Conservation (phyloP, 2,329 filamentous ascomycete species). For the Escovopsis sp. region DNA sequence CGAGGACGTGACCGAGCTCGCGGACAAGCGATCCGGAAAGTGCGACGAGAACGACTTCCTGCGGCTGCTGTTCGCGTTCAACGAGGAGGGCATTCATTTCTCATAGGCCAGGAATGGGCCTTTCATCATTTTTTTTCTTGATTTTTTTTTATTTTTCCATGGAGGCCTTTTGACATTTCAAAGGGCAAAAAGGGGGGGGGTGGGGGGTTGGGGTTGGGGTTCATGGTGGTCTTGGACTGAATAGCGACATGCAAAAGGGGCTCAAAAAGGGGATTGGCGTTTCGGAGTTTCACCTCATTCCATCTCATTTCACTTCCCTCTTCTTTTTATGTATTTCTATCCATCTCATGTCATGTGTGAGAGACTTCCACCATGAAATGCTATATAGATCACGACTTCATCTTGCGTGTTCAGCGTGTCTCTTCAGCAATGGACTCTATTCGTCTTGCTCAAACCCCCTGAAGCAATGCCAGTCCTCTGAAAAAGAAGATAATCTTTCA, state of each 20-base stretch:
- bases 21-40: slow-evolving; percentile 68
- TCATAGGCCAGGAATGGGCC: slow-evolving; percentile 29
- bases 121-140: not conserved
- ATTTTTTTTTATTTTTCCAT: not conserved
- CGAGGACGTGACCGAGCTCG: slow-evolving; percentile 63
- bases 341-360: too few relatives aligned
- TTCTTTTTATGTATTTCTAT: too few relatives aligned
- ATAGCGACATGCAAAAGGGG: too few relatives aligned
- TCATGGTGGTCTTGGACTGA: not conserved
- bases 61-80: slow-evolving; percentile 66
- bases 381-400: too few relatives aligned
- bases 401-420: too few relatives aligned
- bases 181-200: slow-evolving; percentile 1
- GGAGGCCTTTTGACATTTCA: not conserved
- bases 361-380: too few relatives aligned
- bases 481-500: slow-evolving; percentile 3
- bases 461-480: not conserved
- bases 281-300: too few relatives aligned
- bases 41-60: slow-evolving; percentile 91
- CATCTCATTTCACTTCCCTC: too few relatives aligned
- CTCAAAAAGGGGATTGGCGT: too few relatives aligned
- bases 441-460: too few relatives aligned
- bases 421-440: too few relatives aligned
- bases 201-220: not conserved
- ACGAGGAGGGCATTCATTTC: slow-evolving; percentile 88